A percentile compares a stretch with the other conserved stretches of the same genome.
Evolutionary conservation across 169 alveolate genomes (phyloP).

Genomic region (Plasmodium yoelii): DNA sequence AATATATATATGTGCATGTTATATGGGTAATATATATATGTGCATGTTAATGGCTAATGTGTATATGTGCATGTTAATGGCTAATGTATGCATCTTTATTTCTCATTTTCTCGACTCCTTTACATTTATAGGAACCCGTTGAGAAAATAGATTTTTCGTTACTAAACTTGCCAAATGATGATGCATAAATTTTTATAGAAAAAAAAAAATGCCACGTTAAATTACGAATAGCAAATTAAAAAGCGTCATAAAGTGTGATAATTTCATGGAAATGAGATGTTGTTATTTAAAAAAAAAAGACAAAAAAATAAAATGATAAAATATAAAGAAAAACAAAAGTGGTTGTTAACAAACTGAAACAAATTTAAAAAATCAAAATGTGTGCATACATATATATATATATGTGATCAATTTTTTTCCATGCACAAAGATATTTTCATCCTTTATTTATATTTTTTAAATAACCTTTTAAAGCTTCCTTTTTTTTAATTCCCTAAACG

Average conservation of each 20-base stretch:
- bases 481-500: conserved; percentile 59
- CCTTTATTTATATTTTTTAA: neutral
- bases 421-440: neutral
- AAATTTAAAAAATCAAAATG: neutral
- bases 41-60: neutral
- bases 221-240: neutral
- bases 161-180: conserved; percentile 46
- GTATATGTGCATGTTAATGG: too few species aligned
- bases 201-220: neutral
- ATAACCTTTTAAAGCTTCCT: conserved; percentile 31
- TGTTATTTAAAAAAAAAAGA: conserved; percentile 1
- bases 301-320: neutral
- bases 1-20: neutral
- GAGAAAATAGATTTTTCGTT: conserved; percentile 67
- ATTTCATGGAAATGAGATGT: too few species aligned
- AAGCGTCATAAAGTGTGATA: neutral
- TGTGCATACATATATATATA: neutral
- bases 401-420: too few species aligned
- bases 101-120: neutral
- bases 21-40: neutral
- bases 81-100: neutral
- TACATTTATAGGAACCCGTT: conserved; percentile 26
- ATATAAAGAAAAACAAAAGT: conserved; percentile 3
- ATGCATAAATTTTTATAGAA: conserved; percentile 4
- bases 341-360: neutral